Base-by-base conservation (phyloP, 768 basidiomycete genomes). In the Leccinum sublutescens region DNA sequence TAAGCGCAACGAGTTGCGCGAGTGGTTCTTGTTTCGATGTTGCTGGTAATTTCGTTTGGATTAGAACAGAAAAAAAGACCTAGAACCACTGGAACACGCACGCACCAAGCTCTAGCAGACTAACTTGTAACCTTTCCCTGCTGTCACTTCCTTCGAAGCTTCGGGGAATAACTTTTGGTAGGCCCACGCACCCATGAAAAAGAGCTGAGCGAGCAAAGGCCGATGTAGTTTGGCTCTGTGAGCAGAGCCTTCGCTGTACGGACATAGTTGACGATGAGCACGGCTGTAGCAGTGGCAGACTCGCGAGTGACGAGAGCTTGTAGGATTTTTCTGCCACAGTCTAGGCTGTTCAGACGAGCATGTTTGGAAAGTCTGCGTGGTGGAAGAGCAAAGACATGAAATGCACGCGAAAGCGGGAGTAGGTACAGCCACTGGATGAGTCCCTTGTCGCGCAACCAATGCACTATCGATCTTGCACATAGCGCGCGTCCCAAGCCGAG, bases 401-500 rank as follows among this genome's bases (percentile, higher is more conserved):
- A 11, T 5, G 2, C 48, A 29, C 40, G 9, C 23, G 23, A 27
- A 49, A 33, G 36, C 33, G 54, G 53, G 15, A 82, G 87, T 27
- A 0, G 25, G 63, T 70, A 92, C 91, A 50, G 80, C 70, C 52
- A 88, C 23, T 23, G 23, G 69, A 48, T 85, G 77, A n/a, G 80
- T 11, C 88, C 89, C 2, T 4, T 79, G 73, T 94, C 92, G 59
- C 93, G 75, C 70, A 83, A 75, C 87, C 89, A 94, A 75, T 93
- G 93, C 66, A 90, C 91, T 60, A 94, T 29, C 80, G 75, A n/a
- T 29, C 82, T 71, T 71, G 76, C 54, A 68, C 75, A 73, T 77
- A 90, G 77, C 60, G 71, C 21, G n/a, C 40, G 66, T 61, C 78
- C 68, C 68, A 71, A 10, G 62, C 59, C 5, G 64, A 25, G 34